Conservation (phyloP, 2,329 filamentous ascomycete species). For the Botryosphaeria dothidea region DNA sequence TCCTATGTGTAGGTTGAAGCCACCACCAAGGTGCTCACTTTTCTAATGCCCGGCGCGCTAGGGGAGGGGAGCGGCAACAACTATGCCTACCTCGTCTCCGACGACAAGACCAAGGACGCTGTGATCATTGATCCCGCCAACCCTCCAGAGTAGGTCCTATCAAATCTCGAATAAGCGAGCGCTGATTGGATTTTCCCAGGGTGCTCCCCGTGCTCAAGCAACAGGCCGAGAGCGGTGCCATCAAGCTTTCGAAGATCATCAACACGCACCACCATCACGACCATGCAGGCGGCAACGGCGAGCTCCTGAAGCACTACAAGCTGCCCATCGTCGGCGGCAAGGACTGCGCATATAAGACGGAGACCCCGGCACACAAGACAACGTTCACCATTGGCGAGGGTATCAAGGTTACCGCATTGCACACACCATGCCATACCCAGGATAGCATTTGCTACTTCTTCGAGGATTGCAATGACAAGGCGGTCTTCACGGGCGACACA, state of each 20-base stretch:
- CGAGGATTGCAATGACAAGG: conserved; percentile 73
- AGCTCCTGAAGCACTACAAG: conserved; percentile 68
- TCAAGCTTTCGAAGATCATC: conserved; percentile 85
- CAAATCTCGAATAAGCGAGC: background rate
- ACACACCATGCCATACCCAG: conserved; percentile 97
- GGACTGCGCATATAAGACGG: conserved; percentile 77
- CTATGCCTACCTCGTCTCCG: conserved; percentile 69
- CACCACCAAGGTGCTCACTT: conserved; percentile 12
- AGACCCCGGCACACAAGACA: conserved; percentile 73
- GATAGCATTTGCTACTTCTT: conserved; percentile 96
- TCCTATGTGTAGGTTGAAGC: conserved; percentile 72
- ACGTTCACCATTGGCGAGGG: conserved; percentile 77
- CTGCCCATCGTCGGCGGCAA: conserved; percentile 84
- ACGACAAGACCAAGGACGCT: conserved; percentile 51
- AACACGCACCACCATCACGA: conserved; percentile 98
- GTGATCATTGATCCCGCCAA: conserved; percentile 78
- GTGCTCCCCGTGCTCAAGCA: conserved; percentile 69
- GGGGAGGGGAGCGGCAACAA: conserved; percentile 79
- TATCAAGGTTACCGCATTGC: conserved; percentile 81
- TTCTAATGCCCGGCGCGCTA: conserved; percentile 34
- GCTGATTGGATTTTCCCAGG: conserved; percentile 37
- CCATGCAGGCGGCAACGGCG: conserved; percentile 87
- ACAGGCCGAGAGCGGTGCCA: conserved; percentile 67
- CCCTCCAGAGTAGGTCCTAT: conserved; percentile 65
- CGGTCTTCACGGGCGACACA: conserved; percentile 94